Evolutionary conservation across 441 rosid genomes (phyloP), one percentile per base, ranked within the genome.

Genomic region (Gossypium schwendimanii): DNA sequence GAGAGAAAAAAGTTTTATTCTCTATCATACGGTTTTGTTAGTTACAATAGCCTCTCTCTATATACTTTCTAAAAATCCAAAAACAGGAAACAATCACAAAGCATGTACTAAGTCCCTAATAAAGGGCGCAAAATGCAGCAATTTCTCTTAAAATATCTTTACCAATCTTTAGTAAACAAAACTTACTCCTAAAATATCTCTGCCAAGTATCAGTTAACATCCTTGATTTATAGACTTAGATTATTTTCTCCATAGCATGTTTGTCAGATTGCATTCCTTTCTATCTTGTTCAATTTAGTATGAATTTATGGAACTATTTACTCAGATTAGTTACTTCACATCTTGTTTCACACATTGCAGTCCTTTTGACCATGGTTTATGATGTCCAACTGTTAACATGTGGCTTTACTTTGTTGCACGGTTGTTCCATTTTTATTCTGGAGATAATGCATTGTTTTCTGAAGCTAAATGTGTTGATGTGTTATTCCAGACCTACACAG

Each of bases 401-500:
- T 18, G 21, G 53, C 9, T 66, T 26, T 54, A 62, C 7, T 71
- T 58, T 73, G 31, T n/a, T 70, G 41, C 6, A 68, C 55, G n/a
- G 41, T 11, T 28, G 49, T 26, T 44, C 14, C 39, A 5, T 59
- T 59, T 58, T 59, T 59, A 12, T 28, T 59, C 63, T 26, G 31
- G 15, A 59, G 39, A 59, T 24, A 59, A 59, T 28, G 20, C 39
- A 26, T 26, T 26, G 39, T 26, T 59, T 26, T 72, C 20, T 49
- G 63, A 33, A 72, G 73, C 78, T 83, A 78, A 81, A 72, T 70
- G 71, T 57, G 28, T 58, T 75, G 49, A 66, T 75, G 72, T 44
- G 39, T 85, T 41, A 26, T 77, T 80, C 24, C 87, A 90, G 95
- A 90, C 95, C 79, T 90, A 90, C 76, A 90, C 95, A 21, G 95